Base-by-base conservation (phyloP, 371 early-diverging fungal genomes). In the Mucor circinelloides region DNA sequence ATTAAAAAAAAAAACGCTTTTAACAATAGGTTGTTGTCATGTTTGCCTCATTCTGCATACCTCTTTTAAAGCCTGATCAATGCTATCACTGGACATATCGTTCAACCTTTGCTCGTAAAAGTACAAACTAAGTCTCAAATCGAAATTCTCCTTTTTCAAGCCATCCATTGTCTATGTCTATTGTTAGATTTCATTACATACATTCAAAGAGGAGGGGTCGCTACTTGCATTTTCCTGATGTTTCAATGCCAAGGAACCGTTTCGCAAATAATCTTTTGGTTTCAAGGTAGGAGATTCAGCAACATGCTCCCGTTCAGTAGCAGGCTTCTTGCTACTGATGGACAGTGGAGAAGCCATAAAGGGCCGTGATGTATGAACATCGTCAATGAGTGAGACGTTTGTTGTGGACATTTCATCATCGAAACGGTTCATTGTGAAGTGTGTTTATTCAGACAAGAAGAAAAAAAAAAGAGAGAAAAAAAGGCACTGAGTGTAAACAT, bases 131-230 rank as follows among this genome's bases (percentile, higher is more conserved):
- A 93, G 72, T 63, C 90, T 91, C 60, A 92, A 80, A 48, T 81
- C 80, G 66, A 91, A 92, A 67, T 86, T 90, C 31, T 91, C 91
- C 73, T 91, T 92, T 38, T 85, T 84, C 32, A 91, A 73, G 6
- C 69, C 76, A 67, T 93, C 92, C 57, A 93, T 82, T 1, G 85
- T 78, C 93, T 93, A 69, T 23, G 27, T 9, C n/a, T 36, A 60
- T 56, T 19, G 34, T 63, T 30, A 30, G 8, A 9, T 12, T 19
- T 44, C 52, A 2, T 13, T 40, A 40, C 12, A 42, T 38, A 19
- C n/a, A 56, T 28, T 40, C 17, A 54, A 63, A 23, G 55, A 34
- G 4, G 23, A 9, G 55, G 25, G 4, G 23, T 8, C 3, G 40
- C 31, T 17, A 32, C 46, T 32, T 76, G 87, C 90, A 79, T 86